These are phyloP conservation scores for Calonectria pseudoreteaudii DNA, from an alignment of 2,329 filamentous ascomycete genomes.

Conservation along the genomic window DNA sequence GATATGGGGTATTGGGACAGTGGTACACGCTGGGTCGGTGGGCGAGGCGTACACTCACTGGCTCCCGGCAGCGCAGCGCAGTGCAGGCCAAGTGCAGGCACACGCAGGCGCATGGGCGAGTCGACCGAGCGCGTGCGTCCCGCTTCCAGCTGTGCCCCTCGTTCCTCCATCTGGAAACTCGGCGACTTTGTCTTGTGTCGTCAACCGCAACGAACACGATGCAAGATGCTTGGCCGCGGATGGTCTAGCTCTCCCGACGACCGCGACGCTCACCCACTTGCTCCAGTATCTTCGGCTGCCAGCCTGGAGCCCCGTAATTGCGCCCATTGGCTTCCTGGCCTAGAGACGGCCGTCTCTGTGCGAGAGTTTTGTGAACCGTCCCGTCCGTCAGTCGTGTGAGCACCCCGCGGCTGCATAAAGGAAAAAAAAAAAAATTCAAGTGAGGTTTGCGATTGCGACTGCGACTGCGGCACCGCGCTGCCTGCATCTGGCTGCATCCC, in stretches of 20 bases:
- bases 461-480: constrained; percentile 11
- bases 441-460: constrained; percentile 10
- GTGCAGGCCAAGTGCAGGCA: not conserved
- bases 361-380: constrained; percentile 18
- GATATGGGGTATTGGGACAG: not conserved
- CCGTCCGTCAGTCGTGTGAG: constrained; percentile 24
- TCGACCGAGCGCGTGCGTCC: constrained; percentile 17
- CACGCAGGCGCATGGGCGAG: constrained; percentile 22
- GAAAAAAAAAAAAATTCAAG: not conserved
- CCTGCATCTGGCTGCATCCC: constrained; percentile 8
- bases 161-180: constrained; percentile 18
- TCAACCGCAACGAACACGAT: constrained; percentile 26
- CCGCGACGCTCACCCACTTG: constrained; percentile 19
- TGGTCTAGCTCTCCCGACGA: constrained; percentile 21
- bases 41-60: not conserved
- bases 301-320: constrained; percentile 16
- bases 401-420: constrained; percentile 9
- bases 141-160: constrained; percentile 21
- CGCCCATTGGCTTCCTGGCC: constrained; percentile 18
- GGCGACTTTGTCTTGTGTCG: constrained; percentile 12
- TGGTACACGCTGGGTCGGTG: not conserved
- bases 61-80: constrained; percentile 4
- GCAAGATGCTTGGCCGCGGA: constrained; percentile 27
- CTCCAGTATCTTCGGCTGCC: constrained; percentile 6
- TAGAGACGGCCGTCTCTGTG: constrained; percentile 8